Evolutionary conservation across 306 rosid genomes (phyloP).

Genomic region (Rosa lucieae): DNA sequence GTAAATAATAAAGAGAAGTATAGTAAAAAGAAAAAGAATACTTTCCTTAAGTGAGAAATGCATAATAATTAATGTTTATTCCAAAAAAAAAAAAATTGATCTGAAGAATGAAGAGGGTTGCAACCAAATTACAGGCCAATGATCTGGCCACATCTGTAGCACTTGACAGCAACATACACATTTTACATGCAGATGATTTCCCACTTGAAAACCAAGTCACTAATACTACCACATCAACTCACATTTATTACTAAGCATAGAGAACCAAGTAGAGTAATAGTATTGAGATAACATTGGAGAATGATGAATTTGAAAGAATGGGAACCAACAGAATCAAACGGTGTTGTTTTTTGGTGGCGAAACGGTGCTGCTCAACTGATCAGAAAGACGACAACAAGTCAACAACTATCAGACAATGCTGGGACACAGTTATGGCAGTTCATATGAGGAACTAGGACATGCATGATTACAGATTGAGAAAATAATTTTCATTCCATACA

Average conservation of each 20-base stretch:
- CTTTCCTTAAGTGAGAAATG: neutral
- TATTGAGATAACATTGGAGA: neutral
- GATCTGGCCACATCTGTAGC: neutral
- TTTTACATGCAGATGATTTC: neutral
- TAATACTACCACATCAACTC: neutral
- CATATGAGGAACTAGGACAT: neutral
- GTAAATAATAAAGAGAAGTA: neutral
- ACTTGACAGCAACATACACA: neutral
- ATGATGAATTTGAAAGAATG: neutral
- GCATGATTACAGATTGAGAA: neutral
- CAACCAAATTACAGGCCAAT: conserved; percentile 1
- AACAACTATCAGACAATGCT: neutral
- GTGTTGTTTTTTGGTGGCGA: neutral
- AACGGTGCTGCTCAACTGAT: neutral
- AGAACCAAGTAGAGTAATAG: neutral
- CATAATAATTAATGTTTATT: neutral
- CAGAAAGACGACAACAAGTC: neutral
- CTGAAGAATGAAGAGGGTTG: neutral
- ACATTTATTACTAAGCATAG: neutral
- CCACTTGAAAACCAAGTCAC: neutral
- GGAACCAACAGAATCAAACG: neutral
- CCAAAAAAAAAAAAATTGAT: neutral
- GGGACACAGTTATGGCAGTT: neutral
- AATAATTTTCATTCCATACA: neutral
- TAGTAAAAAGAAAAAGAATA: neutral